Percentiles rank a stretch among this genome's conserved stretches.
phyloP scores from a whole-genome alignment of 768 basidiomycete genomes.

The Rhodocollybia butyracea region DNA sequence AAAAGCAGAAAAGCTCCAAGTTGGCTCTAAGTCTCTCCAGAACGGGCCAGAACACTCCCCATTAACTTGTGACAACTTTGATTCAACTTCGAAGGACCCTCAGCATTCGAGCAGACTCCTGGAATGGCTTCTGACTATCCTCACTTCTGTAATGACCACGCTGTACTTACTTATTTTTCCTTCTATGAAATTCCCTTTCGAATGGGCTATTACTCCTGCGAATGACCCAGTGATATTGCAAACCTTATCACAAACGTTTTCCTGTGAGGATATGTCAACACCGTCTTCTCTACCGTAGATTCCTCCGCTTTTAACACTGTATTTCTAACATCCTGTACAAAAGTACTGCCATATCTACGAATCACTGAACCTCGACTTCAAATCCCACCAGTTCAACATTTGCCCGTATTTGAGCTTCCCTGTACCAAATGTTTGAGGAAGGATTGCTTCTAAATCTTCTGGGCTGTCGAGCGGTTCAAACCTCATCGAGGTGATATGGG shows the following conservation, averaged over 20 bases:
- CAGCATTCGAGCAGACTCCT: conserved; percentile 11
- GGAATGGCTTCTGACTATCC: conserved; percentile 14
- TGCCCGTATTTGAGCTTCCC: not conserved
- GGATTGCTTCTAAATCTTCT: not conserved
- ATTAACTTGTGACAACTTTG: conserved; percentile 15
- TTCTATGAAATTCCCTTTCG: conserved; percentile 33
- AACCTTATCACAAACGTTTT: conserved; percentile 50
- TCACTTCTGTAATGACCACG: conserved; percentile 38
- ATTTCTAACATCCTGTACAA: too few species aligned
- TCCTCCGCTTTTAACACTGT: too few species aligned
- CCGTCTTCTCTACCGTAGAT: too few species aligned
- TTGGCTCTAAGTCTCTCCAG: too few species aligned
- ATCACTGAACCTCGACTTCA: not conserved
- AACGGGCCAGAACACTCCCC: not conserved
- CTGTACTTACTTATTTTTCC: conserved; percentile 14
- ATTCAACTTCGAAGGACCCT: conserved; percentile 15
- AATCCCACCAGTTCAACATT: not conserved
- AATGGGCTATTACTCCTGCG: conserved; percentile 50
- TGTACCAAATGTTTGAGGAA: not conserved
- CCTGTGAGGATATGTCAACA: conserved; percentile 50
- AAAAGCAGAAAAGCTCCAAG: not conserved
- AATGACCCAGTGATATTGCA: conserved; percentile 37
- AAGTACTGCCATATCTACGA: too few species aligned
- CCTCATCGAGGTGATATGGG: too few species aligned
- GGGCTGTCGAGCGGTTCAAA: not conserved